Conservation (phyloP, 2,329 filamentous ascomycete genomes). For the Incumbomyces lentus region DNA sequence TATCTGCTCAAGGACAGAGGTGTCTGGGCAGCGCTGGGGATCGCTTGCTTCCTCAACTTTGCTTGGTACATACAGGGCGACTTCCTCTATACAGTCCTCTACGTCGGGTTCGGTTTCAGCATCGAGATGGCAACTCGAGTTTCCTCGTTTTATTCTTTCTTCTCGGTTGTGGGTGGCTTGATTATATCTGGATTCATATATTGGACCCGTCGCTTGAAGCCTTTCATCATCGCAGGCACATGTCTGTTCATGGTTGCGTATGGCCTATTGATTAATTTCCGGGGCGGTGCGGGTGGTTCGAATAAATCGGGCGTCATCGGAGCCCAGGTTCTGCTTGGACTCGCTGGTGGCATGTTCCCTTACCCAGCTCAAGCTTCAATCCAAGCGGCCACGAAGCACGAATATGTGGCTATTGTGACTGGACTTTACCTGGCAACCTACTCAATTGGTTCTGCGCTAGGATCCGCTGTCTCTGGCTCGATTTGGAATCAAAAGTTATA, state of each 20-base stretch:
- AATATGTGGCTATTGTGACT: conserved; percentile 54
- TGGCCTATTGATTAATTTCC: conserved; percentile 53
- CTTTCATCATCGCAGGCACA: conserved; percentile 53
- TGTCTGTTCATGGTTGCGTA: conserved; percentile 55
- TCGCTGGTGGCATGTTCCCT: conserved; percentile 54
- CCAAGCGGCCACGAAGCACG: conserved; percentile 39
- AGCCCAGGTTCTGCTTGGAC: conserved; percentile 51
- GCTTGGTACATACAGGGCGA: conserved; percentile 55
- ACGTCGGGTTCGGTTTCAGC: conserved; percentile 52
- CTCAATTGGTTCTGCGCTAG: conserved; percentile 51
- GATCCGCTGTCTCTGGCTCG: conserved; percentile 50
- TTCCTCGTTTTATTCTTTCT: conserved; percentile 48
- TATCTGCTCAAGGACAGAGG: conserved; percentile 51
- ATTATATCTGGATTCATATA: conserved; percentile 48
- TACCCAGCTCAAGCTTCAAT: conserved; percentile 43
- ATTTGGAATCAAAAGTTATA: conserved; percentile 53
- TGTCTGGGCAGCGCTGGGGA: conserved; percentile 54
- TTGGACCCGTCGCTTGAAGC: conserved; percentile 49
- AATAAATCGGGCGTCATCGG: conserved; percentile 50
- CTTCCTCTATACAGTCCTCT: conserved; percentile 53
- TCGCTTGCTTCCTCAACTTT: conserved; percentile 47
- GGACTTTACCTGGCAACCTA: conserved; percentile 54
- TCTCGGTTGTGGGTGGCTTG: conserved; percentile 48
- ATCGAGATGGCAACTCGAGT: conserved; percentile 49
- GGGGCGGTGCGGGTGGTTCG: conserved; percentile 38